Conservation (phyloP, 257 asterid species). For the Solanum corneliomulleri region DNA sequence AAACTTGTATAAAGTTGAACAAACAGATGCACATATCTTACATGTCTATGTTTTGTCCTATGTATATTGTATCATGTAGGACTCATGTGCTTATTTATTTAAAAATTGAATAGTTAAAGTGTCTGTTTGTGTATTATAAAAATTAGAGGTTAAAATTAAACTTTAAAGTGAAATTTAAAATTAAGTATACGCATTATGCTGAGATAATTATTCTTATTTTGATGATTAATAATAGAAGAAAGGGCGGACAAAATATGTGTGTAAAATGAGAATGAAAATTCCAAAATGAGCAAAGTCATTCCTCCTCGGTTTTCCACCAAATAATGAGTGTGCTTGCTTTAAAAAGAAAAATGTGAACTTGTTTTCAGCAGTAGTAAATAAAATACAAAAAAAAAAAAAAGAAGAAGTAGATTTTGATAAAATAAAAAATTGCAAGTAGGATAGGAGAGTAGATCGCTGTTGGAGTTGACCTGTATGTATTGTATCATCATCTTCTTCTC, state of each 20-base stretch:
- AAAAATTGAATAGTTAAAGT: no score
- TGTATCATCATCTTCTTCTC: not conserved
- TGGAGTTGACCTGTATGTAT: not conserved
- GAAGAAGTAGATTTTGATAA: not conserved
- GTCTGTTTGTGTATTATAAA: no score
- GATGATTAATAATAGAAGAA: not conserved
- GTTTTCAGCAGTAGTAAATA: not conserved
- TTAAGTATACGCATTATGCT: no score
- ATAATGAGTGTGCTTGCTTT: not conserved
- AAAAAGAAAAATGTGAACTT: not conserved
- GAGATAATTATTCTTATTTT: no score
- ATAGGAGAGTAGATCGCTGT: not conserved
- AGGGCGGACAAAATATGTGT: not conserved
- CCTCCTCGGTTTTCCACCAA: not conserved
- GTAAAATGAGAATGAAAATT: not conserved
- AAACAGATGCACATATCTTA: no score
- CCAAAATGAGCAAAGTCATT: not conserved
- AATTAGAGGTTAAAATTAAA: no score
- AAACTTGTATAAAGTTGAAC: no score
- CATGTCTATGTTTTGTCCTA: no score
- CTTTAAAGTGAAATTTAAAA: no score
- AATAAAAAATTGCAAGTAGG: not conserved
- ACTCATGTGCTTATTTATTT: no score
- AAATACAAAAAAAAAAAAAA: not conserved
- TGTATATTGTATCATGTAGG: no score